phyloP scores from a whole-genome alignment of 306 rosid species.

The Citrullus mucosospermus region DNA sequence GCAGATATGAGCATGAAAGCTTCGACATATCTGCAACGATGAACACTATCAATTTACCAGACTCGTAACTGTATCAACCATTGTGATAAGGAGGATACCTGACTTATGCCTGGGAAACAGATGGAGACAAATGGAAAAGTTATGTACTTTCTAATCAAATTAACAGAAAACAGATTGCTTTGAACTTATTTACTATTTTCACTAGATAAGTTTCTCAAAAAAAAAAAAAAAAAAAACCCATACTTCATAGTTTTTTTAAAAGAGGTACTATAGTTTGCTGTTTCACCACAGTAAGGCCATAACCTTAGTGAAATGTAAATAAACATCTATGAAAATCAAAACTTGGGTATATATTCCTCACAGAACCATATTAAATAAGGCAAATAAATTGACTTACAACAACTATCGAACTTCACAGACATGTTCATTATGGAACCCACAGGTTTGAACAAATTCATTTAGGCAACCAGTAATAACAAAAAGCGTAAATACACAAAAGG shows the following conservation, averaged over 20 bases:
- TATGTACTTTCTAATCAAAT: background rate
- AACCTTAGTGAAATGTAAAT: background rate
- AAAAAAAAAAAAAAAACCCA: too few species aligned
- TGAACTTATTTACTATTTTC: background rate
- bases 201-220: too few species aligned
- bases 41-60: slow-evolving; percentile 25
- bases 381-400: background rate
- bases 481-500: background rate
- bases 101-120: slow-evolving; percentile 14
- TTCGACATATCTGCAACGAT: slow-evolving; percentile 24
- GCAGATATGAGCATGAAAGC: slow-evolving; percentile 29
- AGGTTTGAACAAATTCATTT: background rate
- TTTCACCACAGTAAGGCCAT: background rate
- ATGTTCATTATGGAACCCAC: background rate
- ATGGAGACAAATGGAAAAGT: background rate
- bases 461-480: background rate
- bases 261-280: background rate
- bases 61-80: slow-evolving; percentile 31
- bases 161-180: background rate
- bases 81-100: slow-evolving; percentile 12
- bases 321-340: background rate
- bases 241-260: too few species aligned
- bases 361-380: background rate
- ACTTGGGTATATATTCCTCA: background rate
- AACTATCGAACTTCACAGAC: too few species aligned